A percentile compares a stretch with the other conserved stretches of the same genome.
Conservation (phyloP, 2,329 filamentous ascomycete genomes). For the Elsinoe batatas region DNA sequence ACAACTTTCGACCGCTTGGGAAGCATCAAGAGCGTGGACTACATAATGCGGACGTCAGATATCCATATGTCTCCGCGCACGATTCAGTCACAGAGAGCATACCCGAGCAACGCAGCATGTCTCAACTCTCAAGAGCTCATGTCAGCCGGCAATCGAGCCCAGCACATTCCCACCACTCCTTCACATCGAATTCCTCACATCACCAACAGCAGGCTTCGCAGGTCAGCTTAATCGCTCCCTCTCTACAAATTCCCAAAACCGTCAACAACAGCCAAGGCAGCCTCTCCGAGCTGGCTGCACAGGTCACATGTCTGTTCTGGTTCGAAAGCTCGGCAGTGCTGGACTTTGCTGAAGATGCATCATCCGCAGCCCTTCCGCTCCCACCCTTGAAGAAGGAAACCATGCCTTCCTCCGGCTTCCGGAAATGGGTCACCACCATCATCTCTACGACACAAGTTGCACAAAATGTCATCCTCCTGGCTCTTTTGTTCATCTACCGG, state of each 20-base stretch:
- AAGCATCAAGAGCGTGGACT: conserved; percentile 22
- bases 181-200: conserved; percentile 6
- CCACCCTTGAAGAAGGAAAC: conserved; percentile 58
- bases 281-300: conserved; percentile 71
- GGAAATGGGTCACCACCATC: conserved; percentile 88
- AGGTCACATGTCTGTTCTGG: conserved; percentile 96
- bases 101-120: background rate
- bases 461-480: conserved; percentile 85
- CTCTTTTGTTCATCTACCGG: conserved; percentile 84
- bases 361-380: conserved; percentile 25
- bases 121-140: conserved; percentile 8
- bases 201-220: conserved; percentile 21
- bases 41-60: conserved; percentile 18
- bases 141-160: conserved; percentile 11
- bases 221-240: conserved; percentile 35
- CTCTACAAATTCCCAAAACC: conserved; percentile 61
- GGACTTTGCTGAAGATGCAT: conserved; percentile 56
- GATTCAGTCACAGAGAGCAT: conserved; percentile 12
- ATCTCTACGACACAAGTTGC: conserved; percentile 91
- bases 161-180: conserved; percentile 12
- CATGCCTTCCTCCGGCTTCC: conserved; percentile 67
- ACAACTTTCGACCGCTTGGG: conserved; percentile 17
- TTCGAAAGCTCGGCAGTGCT: conserved; percentile 82
- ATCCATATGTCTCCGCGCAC: conserved; percentile 8
- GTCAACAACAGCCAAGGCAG: conserved; percentile 68